Conservation (phyloP, 2,329 filamentous ascomycete species). For the Cladosporium sp. region DNA sequence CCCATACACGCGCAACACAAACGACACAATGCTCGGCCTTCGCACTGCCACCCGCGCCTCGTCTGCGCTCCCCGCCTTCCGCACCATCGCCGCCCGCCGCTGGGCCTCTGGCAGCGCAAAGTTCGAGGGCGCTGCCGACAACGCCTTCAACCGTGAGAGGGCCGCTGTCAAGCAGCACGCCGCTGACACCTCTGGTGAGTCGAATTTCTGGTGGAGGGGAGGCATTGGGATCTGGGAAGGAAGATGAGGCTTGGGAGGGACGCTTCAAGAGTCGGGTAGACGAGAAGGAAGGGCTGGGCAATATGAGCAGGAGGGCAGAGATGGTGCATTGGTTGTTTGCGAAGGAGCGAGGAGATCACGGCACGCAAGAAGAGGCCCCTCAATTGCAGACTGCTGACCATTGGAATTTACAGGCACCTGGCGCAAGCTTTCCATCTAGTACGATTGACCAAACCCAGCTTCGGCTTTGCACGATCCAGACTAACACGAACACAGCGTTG, state of each 20-base stretch:
- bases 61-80: slow-evolving; percentile 10
- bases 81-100: slow-evolving; percentile 9
- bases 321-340: not conserved
- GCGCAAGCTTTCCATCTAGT: slow-evolving; percentile 96
- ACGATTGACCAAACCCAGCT: slow-evolving; percentile 32
- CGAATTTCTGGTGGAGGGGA: not conserved
- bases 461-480: slow-evolving; percentile 6
- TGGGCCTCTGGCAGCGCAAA: slow-evolving; percentile 18
- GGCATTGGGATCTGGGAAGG: not conserved
- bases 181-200: slow-evolving; percentile 73
- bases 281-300: not conserved
- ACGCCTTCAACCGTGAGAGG: slow-evolving; percentile 90
- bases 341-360: not conserved
- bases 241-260: not conserved
- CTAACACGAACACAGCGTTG: slow-evolving; percentile 39
- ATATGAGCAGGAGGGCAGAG: not conserved
- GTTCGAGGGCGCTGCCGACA: slow-evolving; percentile 64
- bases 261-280: not conserved
- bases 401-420: slow-evolving; percentile 65
- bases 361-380: not conserved
- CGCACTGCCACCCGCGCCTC: slow-evolving; percentile 11
- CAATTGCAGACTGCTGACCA: slow-evolving; percentile 14
- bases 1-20: not conserved
- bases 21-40: slow-evolving; percentile 12
- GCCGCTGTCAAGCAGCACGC: slow-evolving; percentile 88